These are phyloP conservation scores for Cucurbita ficifolia DNA, from an alignment of 306 rosid genomes.

Conservation along the genomic window DNA sequence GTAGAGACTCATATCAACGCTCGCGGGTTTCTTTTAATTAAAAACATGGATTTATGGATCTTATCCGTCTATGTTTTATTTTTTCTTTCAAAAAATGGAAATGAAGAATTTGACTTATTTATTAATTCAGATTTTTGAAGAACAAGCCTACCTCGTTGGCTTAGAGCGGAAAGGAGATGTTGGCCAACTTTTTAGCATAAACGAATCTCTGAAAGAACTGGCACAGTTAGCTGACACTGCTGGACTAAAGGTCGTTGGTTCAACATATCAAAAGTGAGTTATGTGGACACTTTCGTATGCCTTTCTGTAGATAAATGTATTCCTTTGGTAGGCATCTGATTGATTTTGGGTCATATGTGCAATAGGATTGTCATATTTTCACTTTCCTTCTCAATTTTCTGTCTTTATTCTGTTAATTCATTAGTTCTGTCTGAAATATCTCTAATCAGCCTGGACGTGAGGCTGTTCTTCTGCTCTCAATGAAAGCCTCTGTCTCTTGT, in stretches of 20 bases:
- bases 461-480: background rate
- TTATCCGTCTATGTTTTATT: background rate
- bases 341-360: background rate
- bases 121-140: slow-evolving; percentile 56
- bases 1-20: background rate
- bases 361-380: background rate
- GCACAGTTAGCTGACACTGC: slow-evolving; percentile 90
- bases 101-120: slow-evolving; percentile 2
- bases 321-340: background rate
- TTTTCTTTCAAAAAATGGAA: background rate
- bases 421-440: background rate
- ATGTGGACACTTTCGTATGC: background rate
- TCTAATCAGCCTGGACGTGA: background rate
- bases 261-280: slow-evolving; percentile 63
- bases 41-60: background rate
- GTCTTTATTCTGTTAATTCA: background rate
- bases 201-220: slow-evolving; percentile 69
- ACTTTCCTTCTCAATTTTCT: background rate
- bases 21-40: background rate
- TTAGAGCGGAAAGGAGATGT: slow-evolving; percentile 54
- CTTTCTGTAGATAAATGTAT: background rate
- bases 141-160: slow-evolving; percentile 74
- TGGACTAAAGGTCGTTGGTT: slow-evolving; percentile 72
- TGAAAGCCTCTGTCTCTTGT: background rate
- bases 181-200: slow-evolving; percentile 40